Percentiles rank a stretch among this genome's conserved stretches.
Evolutionary conservation across 1,284 basidiomycete genomes (phyloP).

Genomic region (Puccinia brachypodii): DNA sequence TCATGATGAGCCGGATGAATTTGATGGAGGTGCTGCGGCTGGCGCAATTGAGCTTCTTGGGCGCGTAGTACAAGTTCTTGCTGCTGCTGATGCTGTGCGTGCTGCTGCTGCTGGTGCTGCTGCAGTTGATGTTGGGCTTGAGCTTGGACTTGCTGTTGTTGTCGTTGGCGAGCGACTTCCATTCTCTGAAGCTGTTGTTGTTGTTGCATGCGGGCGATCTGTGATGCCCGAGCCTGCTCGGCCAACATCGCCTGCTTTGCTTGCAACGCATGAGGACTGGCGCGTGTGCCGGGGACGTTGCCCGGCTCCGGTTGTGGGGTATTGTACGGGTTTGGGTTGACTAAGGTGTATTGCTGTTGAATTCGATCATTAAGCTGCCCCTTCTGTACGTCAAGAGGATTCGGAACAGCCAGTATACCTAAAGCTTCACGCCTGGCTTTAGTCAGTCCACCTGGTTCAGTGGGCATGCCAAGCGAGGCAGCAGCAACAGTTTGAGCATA

Average conservation of each 20-base stretch:
- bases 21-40: conserved; percentile 35
- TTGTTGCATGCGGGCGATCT: not conserved
- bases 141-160: not conserved
- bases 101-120: conserved; percentile 24
- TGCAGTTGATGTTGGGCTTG: conserved; percentile 17
- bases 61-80: conserved; percentile 4
- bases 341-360: conserved; percentile 22
- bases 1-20: conserved; percentile 26
- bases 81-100: conserved; percentile 6
- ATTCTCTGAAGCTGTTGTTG: conserved; percentile 23
- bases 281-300: not conserved
- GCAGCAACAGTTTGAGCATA: conserved; percentile 40
- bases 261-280: conserved; percentile 20
- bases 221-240: not conserved
- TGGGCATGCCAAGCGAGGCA: conserved; percentile 26
- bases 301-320: conserved; percentile 3
- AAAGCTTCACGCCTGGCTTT: conserved; percentile 40
- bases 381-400: conserved; percentile 31
- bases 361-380: conserved; percentile 24
- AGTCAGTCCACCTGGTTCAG: conserved; percentile 12
- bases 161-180: conserved; percentile 24
- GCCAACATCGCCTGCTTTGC: conserved; percentile 3
- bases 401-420: conserved; percentile 38
- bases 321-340: conserved; percentile 17
- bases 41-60: conserved; percentile 4